Evolutionary conservation across 1,139 yeast genomes (phyloP).

Genomic region (Candida labiduridarum): DNA sequence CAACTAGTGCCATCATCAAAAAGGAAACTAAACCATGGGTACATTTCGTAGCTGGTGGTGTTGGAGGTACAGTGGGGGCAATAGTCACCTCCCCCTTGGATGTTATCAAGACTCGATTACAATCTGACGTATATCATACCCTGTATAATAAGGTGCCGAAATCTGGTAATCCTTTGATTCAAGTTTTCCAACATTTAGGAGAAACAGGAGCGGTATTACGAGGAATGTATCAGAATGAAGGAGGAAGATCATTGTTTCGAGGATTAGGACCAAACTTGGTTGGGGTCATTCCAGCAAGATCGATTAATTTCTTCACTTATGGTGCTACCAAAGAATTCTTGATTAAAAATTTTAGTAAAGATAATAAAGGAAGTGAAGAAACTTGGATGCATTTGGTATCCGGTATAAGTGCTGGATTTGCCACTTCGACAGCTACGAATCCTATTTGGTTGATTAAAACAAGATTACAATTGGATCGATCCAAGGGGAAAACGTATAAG

Average conservation of each 20-base stretch:
- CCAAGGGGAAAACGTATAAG: slow-evolving; percentile 64
- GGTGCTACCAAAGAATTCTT: slow-evolving; percentile 84
- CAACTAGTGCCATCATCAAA: neutral
- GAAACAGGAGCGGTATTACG: slow-evolving; percentile 79
- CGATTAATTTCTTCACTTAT: slow-evolving; percentile 94
- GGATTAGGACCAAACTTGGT: slow-evolving; percentile 96
- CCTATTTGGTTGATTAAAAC: slow-evolving; percentile 99
- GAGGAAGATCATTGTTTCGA: slow-evolving; percentile 82
- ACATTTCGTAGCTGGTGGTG: slow-evolving; percentile 98
- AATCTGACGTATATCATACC: slow-evolving; percentile 71
- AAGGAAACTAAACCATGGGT: slow-evolving; percentile 75
- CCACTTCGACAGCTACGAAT: slow-evolving; percentile 96
- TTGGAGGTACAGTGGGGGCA: slow-evolving; percentile 98
- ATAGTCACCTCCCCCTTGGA: slow-evolving; percentile 92
- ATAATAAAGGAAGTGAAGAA: slow-evolving; percentile 32
- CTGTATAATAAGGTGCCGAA: slow-evolving; percentile 45
- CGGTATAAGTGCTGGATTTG: slow-evolving; percentile 93
- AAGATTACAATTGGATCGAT: slow-evolving; percentile 84
- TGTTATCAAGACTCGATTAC: slow-evolving; percentile 93
- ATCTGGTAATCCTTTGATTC: slow-evolving; percentile 39
- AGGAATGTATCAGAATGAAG: slow-evolving; percentile 74
- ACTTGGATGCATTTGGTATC: slow-evolving; percentile 85
- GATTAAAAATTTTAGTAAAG: slow-evolving; percentile 48
- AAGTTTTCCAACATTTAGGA: slow-evolving; percentile 68
- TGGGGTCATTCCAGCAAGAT: slow-evolving; percentile 98